Conservation (phyloP, 768 basidiomycete species). For the Melanogaster broomeanus region DNA sequence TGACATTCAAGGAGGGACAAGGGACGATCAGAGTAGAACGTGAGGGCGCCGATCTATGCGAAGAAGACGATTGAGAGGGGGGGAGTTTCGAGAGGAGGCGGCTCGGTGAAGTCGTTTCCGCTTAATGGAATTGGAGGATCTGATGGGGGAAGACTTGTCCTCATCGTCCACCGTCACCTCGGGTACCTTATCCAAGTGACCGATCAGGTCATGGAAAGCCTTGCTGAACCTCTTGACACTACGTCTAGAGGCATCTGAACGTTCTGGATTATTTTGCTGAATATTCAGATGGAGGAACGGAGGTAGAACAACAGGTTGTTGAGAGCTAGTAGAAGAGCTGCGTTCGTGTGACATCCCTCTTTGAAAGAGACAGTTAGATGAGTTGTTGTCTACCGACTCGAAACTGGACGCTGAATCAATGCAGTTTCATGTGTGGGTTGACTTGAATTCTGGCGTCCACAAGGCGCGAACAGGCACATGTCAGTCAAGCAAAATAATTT, state of each 20-base stretch:
- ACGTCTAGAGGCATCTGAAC: conserved; percentile 35
- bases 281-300: conserved; percentile 14
- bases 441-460: neutral
- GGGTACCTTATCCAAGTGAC: conserved; percentile 1
- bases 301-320: conserved; percentile 13
- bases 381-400: neutral
- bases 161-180: conserved; percentile 4
- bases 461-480: neutral
- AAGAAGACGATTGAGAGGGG: conserved; percentile 2
- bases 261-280: conserved; percentile 21
- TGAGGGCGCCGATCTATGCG: neutral
- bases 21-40: conserved; percentile 7
- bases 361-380: neutral
- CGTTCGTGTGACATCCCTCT: conserved; percentile 10
- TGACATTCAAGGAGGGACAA: conserved; percentile 10
- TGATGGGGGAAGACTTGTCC: neutral
- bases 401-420: neutral
- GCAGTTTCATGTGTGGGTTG: conserved; percentile 4
- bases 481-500: neutral
- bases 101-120: neutral
- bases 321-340: conserved; percentile 4
- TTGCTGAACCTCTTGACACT: conserved; percentile 42
- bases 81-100: neutral
- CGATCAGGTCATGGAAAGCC: conserved; percentile 39
- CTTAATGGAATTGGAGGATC: neutral